Evolutionary conservation across 1,284 basidiomycete genomes (phyloP), one percentile per base, ranked within the genome.

Genomic region (Pseudozyma sp.): DNA sequence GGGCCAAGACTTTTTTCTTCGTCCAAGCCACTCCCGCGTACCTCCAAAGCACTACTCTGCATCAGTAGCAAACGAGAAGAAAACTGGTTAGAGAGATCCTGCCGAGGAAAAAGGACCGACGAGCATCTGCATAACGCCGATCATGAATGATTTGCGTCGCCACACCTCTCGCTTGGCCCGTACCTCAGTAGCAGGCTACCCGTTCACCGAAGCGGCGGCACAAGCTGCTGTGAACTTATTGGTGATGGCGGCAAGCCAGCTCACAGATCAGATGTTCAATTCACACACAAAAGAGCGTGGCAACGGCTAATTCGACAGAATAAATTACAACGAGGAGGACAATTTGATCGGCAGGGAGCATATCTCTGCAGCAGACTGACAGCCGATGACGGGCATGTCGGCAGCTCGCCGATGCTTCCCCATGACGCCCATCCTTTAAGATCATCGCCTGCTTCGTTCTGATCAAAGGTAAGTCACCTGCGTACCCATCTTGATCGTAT

Each of bases 401-500:
- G 40, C 40, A n/a, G n/a, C 12, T 42, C 40, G 40, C 40, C 40
- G 40, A 42, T 42, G 40, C 13, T n/a, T 42, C n/a, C 3, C 4
- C 7, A n/a, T 31, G 25, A 31, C 25, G 25, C 25, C 3, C 25
- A 3, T 31, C 25, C 25, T 3, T 3, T 6, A 6, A 31, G 3
- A 31, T 31, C 25, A 42, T 4, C 44, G 18, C 21, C 43, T 13
- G 9, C 16, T 19, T 55, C 31, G 39, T 31, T 25, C 34, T 18
- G 38, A 39, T 65, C 38, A 76, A 4, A 76, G 58, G 44, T 76
- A 76, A 19, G 68, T 76, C 54, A 76, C 73, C 53, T 76, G 73
- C 14, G 73, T 76, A 16, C 73, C 73, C 66, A 76, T 76, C 57
- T 59, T 76, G 68, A 76, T 67, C 19, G 73, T 76, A 18, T 60